Base-by-base conservation (phyloP, 2,329 filamentous ascomycete species). In the Cordyceps pruinosa region DNA sequence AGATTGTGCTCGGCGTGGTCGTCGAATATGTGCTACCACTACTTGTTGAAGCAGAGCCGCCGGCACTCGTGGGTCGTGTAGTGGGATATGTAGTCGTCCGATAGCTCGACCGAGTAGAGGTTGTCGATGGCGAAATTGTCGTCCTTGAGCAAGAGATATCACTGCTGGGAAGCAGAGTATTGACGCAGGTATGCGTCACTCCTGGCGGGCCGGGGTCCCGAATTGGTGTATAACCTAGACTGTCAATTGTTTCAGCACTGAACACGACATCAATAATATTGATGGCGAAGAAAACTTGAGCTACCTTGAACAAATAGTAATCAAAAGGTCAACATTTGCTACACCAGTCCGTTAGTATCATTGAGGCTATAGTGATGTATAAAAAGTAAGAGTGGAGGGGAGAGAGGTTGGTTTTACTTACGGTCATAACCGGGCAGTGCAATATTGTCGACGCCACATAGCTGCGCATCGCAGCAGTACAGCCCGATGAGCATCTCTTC, bases 241-340 rank as follows among this genome's bases (percentile, higher is more conserved):
- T 72, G 47, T 10, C 23, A 28, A 13, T 26, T 35, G 47, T 51
- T 57, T 57, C 30, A 57, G 55, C 25, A 37, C 8, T 35, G 47
- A 46, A 12, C 32, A 57, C 55, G 17, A 25, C 39, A 30, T 19
- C 34, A 37, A 8, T 23, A 13, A 5, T 34, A 50, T 12, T 5
- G n/a, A 28, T 48, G n/a, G 35, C 28, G 28, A 30, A 19, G 44
- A 32, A 37, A 41, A 4, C 61, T 39, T 9, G 15, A 49, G 73
- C 68, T 69, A 82, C 80, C 75, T 75, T 63, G 77, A 71, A 57
- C 79, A 83, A 56, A 69, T 67, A 62, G 75, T 78, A 67, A 81
- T 79, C 58, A 82, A 69, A 64, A 71, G 70, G 61, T 80, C 76
- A 53, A 81, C 75, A 62, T 73, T 79, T 48, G 79, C 80, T 82